These are phyloP conservation scores for Trichoderma sp. DNA, from an alignment of 2,329 filamentous ascomycete species.

Conservation along the genomic window DNA sequence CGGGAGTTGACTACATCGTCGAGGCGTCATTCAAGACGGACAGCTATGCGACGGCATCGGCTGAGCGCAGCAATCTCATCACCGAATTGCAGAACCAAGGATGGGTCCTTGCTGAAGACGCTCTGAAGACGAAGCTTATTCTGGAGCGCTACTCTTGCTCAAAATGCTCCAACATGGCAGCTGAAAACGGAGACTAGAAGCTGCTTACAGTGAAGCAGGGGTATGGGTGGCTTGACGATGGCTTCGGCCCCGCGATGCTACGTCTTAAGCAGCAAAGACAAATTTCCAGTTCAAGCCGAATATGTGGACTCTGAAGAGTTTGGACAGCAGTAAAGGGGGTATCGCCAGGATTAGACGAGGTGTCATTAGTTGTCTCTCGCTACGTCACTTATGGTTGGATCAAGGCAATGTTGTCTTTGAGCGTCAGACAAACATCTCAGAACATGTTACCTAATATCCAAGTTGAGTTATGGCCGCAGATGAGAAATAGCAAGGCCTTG, in stretches of 20 bases:
- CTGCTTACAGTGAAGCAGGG: background rate
- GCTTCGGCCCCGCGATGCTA: background rate
- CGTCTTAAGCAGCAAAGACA: background rate
- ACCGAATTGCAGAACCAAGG: background rate
- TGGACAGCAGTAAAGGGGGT: background rate
- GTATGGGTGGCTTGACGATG: background rate
- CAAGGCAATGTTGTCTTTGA: rapidly evolving
- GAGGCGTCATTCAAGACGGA: background rate
- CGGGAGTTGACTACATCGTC: background rate
- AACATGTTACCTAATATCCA: background rate
- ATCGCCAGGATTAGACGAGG: background rate
- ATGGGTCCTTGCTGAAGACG: background rate
- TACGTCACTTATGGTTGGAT: background rate
- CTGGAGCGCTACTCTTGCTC: background rate
- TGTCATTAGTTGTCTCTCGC: background rate
- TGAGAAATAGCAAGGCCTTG: background rate
- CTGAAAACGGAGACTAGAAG: background rate
- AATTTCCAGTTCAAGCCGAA: background rate
- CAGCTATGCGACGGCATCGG: background rate
- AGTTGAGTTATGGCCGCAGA: background rate
- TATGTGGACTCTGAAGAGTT: background rate
- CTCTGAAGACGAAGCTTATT: background rate
- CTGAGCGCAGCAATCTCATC: background rate
- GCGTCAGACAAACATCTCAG: background rate
- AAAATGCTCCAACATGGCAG: background rate